Conservation (phyloP, 768 basidiomycete species). For the Phallus indusiatus region DNA sequence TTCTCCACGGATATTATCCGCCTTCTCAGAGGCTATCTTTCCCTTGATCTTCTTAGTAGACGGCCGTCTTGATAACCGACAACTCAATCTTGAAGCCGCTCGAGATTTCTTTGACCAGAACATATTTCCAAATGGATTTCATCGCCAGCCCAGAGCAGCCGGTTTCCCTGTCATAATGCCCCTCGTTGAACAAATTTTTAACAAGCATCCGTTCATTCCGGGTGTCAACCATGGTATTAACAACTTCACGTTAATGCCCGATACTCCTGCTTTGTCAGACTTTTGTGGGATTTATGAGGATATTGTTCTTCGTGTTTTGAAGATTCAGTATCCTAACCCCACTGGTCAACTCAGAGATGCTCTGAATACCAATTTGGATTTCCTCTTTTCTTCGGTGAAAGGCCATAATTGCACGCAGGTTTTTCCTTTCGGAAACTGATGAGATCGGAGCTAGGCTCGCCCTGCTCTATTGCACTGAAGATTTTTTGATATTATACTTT, state of each 20-base stretch:
- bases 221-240: conserved; percentile 3
- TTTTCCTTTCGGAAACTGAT: background rate
- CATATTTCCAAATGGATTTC: background rate
- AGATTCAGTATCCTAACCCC: conserved; percentile 2
- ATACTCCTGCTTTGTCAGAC: no score
- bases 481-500: no score
- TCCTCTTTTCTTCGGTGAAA: background rate
- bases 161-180: background rate
- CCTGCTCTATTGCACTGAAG: no score
- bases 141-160: background rate
- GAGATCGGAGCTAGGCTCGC: no score
- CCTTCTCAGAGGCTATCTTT: conserved; percentile 6
- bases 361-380: conserved; percentile 2
- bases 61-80: background rate
- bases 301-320: no score
- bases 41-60: conserved; percentile 8
- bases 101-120: conserved; percentile 2
- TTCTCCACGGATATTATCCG: no score
- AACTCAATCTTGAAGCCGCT: background rate
- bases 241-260: background rate
- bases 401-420: background rate
- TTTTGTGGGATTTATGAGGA: no score
- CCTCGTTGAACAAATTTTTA: background rate
- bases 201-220: background rate
- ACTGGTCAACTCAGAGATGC: conserved; percentile 1